Percentiles rank a stretch among this genome's conserved stretches.
Conservation (phyloP, 2,329 filamentous ascomycete genomes). For the Aspergillus caelatus region DNA sequence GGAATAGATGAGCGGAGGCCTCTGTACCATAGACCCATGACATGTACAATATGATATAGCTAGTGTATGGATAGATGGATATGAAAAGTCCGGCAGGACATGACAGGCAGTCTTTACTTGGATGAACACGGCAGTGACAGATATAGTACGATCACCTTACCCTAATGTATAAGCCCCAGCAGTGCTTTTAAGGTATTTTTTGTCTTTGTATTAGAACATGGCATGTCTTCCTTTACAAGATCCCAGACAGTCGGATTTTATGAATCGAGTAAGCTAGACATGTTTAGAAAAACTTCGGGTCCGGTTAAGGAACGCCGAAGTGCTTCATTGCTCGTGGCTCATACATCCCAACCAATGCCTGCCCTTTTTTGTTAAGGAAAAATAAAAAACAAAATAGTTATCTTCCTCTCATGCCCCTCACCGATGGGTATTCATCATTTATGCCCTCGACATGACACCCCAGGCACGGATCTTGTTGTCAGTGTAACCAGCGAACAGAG, state of each 20-base stretch:
- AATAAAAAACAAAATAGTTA: constrained; percentile 29
- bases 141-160: background rate
- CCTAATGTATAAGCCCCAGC: background rate
- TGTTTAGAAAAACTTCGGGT: constrained; percentile 35
- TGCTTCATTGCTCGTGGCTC: constrained; percentile 50
- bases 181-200: constrained; percentile 26
- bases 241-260: constrained; percentile 36
- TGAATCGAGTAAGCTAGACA: constrained; percentile 40
- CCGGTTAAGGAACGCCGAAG: constrained; percentile 24
- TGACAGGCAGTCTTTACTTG: background rate
- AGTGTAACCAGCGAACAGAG: constrained; percentile 98
- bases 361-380: constrained; percentile 40
- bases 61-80: background rate
- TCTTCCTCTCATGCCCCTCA: constrained; percentile 22
- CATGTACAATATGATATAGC: constrained; percentile 5
- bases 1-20: constrained; percentile 14
- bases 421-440: constrained; percentile 40
- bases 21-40: background rate
- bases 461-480: constrained; percentile 99
- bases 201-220: constrained; percentile 44
- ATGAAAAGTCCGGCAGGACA: background rate
- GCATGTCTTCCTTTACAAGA: constrained; percentile 37
- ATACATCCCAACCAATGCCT: constrained; percentile 45
- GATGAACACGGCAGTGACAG: background rate
- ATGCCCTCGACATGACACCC: constrained; percentile 96